Evolutionary conservation across 1,139 yeast genomes (phyloP), one percentile per base, ranked within the genome.

Genomic region (Hyphopichia khmerensis): DNA sequence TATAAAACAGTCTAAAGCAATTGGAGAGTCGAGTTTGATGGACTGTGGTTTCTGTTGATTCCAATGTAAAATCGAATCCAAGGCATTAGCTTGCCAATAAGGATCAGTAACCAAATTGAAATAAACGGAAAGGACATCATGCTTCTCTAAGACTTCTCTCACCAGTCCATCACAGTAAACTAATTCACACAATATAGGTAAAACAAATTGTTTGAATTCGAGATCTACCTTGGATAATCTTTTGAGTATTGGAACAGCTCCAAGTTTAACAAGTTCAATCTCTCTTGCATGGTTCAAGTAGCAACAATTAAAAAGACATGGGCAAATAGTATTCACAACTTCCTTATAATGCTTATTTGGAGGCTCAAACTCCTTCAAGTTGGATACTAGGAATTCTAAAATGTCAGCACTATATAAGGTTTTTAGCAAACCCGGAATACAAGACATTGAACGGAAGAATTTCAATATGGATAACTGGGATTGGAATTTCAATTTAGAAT

Each of bases 1-100:
- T 8, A 61, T 55, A 19, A 74, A 50, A 47, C 75, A 68, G 23
- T 59, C 57, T 5, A 55, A 44, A 2, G 74, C 71, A 14, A 51
- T 53, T 2, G 64, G 52, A 3, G 65, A 49, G 14, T 60, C 61
- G 16, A 69, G 53, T 35, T 51, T 52, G 8, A 65, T 52, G 35
- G 52, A 46, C 1, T 42, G 47, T 2, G 61, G 55, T 40, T 69
- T 69, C 39, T 59, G 62, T 36, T 60, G 59, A 37, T 58, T 52
- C 79, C 79, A 75, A 40, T 55, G 61, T 23, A 67, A 48, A 8
- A 84, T 65, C 1, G 88, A 75, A 38, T 84, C 88, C 49, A 82
- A 67, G 0, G 87, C 82, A 59, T 79, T 80, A 16, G 83, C 79
- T 55, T 82, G 87, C 89, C 89, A 84, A 49, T 80, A 79, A 0